Conservation (phyloP, 805 yeast species). For the Saturnispora serradocipensis region DNA sequence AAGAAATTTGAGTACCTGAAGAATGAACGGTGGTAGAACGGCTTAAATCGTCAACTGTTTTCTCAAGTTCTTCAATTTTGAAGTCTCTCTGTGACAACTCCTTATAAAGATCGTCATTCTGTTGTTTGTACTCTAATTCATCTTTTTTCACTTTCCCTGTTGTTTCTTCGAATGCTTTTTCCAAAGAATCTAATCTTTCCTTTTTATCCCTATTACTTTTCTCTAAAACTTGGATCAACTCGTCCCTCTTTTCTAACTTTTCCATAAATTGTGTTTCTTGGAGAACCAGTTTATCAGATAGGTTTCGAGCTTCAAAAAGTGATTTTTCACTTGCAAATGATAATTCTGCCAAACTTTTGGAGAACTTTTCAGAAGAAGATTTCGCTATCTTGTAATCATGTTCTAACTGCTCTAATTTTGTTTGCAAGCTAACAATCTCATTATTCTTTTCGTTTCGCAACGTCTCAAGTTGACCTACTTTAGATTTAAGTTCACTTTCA, state of each 20-base stretch:
- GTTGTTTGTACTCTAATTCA: conserved; percentile 28
- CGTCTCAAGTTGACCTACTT: conserved; percentile 21
- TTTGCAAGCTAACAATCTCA: conserved; percentile 25
- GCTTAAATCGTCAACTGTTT: conserved; percentile 34
- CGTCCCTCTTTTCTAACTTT: conserved; percentile 55
- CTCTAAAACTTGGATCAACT: conserved; percentile 48
- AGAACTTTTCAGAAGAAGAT: conserved; percentile 25
- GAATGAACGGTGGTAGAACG: conserved; percentile 13
- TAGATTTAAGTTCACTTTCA: conserved; percentile 27
- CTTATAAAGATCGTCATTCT: conserved; percentile 29
- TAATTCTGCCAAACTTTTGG: conserved; percentile 29
- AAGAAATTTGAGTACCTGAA: conserved; percentile 12
- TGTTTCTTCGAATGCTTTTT: conserved; percentile 35
- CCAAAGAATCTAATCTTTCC: conserved; percentile 45
- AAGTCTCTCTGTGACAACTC: conserved; percentile 29
- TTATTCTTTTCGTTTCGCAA: conserved; percentile 24
- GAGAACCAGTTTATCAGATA: conserved; percentile 34
- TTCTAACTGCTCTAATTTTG: conserved; percentile 29
- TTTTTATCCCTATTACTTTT: conserved; percentile 43
- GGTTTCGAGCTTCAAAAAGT: conserved; percentile 35
- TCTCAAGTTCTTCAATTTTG: conserved; percentile 35
- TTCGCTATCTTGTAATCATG: conserved; percentile 24
- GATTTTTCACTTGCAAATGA: conserved; percentile 34
- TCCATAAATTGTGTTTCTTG: conserved; percentile 43
- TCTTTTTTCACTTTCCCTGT: conserved; percentile 31